These are phyloP conservation scores for Schizophyllum amplum DNA, from an alignment of 1,284 basidiomycete species.

Conservation along the genomic window DNA sequence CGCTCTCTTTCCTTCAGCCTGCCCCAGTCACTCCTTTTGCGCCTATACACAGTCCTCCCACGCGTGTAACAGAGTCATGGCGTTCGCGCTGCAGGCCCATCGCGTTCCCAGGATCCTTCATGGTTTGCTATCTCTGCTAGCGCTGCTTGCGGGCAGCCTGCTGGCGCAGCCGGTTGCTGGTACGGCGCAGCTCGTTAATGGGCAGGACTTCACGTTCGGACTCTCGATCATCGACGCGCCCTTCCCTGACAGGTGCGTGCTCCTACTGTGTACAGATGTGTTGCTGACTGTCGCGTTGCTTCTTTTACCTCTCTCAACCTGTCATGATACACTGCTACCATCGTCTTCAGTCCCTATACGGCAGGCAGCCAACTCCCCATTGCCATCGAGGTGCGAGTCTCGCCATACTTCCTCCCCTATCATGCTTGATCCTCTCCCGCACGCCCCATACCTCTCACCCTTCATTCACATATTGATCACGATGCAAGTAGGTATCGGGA, in stretches of 20 bases:
- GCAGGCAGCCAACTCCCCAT: slow-evolving; percentile 21
- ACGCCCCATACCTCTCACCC: not conserved
- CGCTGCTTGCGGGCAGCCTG: not conserved
- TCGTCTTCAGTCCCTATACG: not conserved
- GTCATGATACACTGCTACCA: not conserved
- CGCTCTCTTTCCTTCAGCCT: not conserved
- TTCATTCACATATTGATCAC: not conserved
- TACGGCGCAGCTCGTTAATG: slow-evolving; percentile 17
- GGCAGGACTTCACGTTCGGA: slow-evolving; percentile 37
- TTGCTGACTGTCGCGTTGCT: not conserved
- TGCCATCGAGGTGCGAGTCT: slow-evolving; percentile 33
- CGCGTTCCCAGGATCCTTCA: not conserved
- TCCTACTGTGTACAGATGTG: not conserved
- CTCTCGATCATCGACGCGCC: slow-evolving; percentile 43
- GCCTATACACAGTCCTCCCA: not conserved
- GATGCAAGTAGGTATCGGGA: slow-evolving; percentile 21
- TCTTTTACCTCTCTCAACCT: not conserved
- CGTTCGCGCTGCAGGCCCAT: not conserved
- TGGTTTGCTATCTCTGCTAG: not conserved
- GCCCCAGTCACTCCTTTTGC: not conserved
- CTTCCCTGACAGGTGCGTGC: slow-evolving; percentile 30
- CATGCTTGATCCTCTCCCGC: not conserved
- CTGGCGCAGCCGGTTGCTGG: too few relatives aligned
- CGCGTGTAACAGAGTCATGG: too few relatives aligned
- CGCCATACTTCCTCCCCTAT: too few relatives aligned